These are phyloP conservation scores for Drechslera avenae DNA, from an alignment of 2,329 filamentous ascomycete species.

Conservation along the genomic window DNA sequence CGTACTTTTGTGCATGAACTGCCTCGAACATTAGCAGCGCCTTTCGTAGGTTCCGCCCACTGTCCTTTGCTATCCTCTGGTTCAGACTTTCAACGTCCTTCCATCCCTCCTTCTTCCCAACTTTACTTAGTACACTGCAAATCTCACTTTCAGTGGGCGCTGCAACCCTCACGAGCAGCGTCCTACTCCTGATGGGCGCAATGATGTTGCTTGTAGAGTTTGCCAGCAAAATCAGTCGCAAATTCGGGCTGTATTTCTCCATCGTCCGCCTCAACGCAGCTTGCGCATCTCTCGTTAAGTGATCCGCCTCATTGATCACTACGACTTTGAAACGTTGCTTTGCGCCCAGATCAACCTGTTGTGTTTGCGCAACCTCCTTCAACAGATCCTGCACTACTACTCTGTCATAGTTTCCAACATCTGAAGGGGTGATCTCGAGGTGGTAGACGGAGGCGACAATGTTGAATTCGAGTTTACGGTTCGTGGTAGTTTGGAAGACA, in stretches of 20 bases:
- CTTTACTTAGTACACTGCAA: conserved; percentile 69
- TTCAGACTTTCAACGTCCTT: conserved; percentile 76
- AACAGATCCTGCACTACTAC: conserved; percentile 94
- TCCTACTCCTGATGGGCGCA: conserved; percentile 93
- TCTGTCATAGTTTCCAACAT: conserved; percentile 94
- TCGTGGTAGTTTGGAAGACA: conserved; percentile 92
- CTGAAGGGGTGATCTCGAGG: conserved; percentile 95
- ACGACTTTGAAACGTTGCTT: conserved; percentile 97
- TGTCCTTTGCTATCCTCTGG: conserved; percentile 84
- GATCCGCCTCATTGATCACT: conserved; percentile 98
- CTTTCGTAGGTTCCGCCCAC: conserved; percentile 85
- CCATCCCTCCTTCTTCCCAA: conserved; percentile 83
- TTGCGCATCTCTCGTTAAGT: conserved; percentile 91
- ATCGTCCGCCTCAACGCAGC: conserved; percentile 93
- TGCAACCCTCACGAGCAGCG: conserved; percentile 86
- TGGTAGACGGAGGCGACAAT: conserved; percentile 97
- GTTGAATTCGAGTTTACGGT: conserved; percentile 99
- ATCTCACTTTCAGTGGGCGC: conserved; percentile 88
- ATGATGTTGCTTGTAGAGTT: conserved; percentile 99
- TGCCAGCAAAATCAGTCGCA: conserved; percentile 87
- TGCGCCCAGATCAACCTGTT: conserved; percentile 93
- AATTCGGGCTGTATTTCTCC: conserved; percentile 98
- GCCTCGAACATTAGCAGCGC: conserved; percentile 97
- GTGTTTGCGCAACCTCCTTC: conserved; percentile 97
- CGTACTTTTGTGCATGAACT: conserved; percentile 94